Evolutionary conservation across 306 rosid genomes (phyloP).

Genomic region (Cyamopsis tetragonoloba): DNA sequence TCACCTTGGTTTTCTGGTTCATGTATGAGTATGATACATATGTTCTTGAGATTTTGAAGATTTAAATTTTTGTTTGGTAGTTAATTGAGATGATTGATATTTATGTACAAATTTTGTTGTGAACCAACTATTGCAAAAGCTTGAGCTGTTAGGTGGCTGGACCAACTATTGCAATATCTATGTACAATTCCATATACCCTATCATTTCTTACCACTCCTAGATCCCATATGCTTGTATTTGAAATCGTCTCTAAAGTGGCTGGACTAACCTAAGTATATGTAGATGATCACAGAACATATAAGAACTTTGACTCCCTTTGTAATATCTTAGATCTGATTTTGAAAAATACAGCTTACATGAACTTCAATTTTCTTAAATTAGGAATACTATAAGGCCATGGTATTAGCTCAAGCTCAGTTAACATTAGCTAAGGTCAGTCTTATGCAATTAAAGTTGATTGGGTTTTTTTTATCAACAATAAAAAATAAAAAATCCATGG

Average conservation of each 20-base stretch:
- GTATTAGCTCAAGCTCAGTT: neutral
- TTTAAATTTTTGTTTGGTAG: conserved; percentile 8
- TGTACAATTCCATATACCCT: neutral
- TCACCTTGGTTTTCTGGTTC: neutral
- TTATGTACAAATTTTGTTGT: neutral
- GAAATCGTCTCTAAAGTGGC: neutral
- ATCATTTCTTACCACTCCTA: neutral
- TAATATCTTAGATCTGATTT: neutral
- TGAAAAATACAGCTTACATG: neutral
- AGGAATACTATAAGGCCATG: neutral
- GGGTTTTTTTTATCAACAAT: neutral
- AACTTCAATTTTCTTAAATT: neutral
- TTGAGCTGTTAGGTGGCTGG: neutral
- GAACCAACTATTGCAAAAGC: neutral
- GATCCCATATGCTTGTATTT: neutral
- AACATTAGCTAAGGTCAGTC: neutral
- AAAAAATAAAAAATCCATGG: neutral
- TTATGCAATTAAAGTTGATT: neutral
- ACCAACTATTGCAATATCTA: neutral
- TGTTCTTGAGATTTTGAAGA: neutral
- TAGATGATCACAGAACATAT: neutral
- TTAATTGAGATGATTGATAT: neutral
- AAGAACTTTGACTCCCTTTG: neutral
- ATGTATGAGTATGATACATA: neutral
- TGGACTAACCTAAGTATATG: neutral